Evolutionary conservation across 257 asterid species (phyloP), one percentile per base, ranked within the genome.

Genomic region (Solanum rostratum): DNA sequence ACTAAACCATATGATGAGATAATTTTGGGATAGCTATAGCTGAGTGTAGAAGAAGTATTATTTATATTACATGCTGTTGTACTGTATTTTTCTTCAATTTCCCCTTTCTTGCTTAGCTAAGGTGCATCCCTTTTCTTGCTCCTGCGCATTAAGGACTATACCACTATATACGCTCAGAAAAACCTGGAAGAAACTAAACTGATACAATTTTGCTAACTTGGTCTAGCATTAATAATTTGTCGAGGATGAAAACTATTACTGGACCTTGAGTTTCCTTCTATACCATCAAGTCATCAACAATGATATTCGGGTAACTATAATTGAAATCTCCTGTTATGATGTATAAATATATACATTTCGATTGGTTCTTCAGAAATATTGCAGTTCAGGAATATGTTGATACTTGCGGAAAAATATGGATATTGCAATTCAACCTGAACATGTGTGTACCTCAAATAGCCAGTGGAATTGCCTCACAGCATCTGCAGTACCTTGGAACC

Each of bases 401-500:
- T 46, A 43, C 9, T 55, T 39, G 33, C 27, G 70, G 66, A 39
- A 43, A 60, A 37, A 16, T 8, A 13, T 39, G 63, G 70, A 65
- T 24, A 50, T 49, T 27, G 27, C 46, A 49, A 50, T 9, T 29
- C 43, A 49, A 27, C 18, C 14, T 33, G 45, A 30, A n/a, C 27
- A 52, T 20, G 46, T 82, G 70, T 66, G 69, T 91, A 96, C 99
- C 99, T 96, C 99, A 62, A 96, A 95, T 68, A 96, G 97, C 99
- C 99, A 96, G 88, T 93, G 97, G 88, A 96, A 95, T 86, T 96
- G 99, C 50, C 99, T 57, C 79, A 96, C 98, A 6, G 98, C 99
- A 88, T 96, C 99, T 83, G 98, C 99, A 41, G 99, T 95, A 50
- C 98, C 99, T 86, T 91, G 99, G 88, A 96, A 96, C 99, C 99